Evolutionary conservation across 2,329 filamentous ascomycete genomes (phyloP), one percentile per base, ranked within the genome.

Genomic region (Lecanicillium sp.): DNA sequence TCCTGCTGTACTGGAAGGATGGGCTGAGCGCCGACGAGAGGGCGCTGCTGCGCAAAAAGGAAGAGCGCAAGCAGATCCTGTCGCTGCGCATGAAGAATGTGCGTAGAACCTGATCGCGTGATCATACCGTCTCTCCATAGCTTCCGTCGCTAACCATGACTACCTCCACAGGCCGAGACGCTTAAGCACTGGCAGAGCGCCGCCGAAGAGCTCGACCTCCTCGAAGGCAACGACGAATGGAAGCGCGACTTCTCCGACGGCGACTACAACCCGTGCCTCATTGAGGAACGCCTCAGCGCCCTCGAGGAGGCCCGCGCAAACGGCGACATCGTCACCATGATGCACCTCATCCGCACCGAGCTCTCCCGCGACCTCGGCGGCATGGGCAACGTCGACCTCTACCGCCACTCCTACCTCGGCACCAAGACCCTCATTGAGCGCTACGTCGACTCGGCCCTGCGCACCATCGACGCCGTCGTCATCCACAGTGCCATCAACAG

Each of bases 381-480:
- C 44, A 95, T 96, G 85, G 88, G 87, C 52, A 86, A 90, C 59
- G 76, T 85, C 35, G 78, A 83, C 44, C 74, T 96, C 2, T 96
- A 96, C 68, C 83, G 83, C 48, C 87, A 93, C 62, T 87, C 86
- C 0, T 84, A 93, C 60, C 78, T 88, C 12, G 91, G 90, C 5
- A 95, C 90, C 8, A 96, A 96, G 68, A 74, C 78, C 51, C 67
- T 95, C 54, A 91, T 95, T 52, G 90, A 96, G 66, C 75, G 79
- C 27, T 96, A 96, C 58, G 90, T 95, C 52, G 79, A 86, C 42
- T 89, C 87, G 1, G 84, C 87, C 1, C 69, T 90, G 24, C 75
- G 82, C 49, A 89, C 88, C 0, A 83, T 97, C 51, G 73, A 83
- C 6, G 75, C 81, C 0, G 66, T 95, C 48, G 77, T 93, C 29